Percentiles rank a stretch among this genome's conserved stretches.
phyloP scores from a whole-genome alignment of 352 stramenopile species.

The Phytopythium vexans region DNA sequence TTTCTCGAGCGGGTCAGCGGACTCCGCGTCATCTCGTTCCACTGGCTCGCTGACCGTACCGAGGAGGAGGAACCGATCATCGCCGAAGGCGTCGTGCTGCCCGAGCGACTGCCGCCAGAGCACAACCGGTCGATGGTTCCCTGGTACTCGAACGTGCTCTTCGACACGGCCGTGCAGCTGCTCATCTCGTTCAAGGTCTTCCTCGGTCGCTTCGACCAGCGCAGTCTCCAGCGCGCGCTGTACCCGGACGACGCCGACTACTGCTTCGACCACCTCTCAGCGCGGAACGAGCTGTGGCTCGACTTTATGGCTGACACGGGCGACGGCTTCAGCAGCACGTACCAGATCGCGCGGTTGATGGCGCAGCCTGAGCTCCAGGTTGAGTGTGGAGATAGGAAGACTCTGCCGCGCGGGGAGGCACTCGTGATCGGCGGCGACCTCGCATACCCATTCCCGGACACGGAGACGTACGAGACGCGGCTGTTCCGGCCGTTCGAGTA shows the following conservation, averaged over 20 bases:
- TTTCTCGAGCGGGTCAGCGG: slow-evolving; percentile 78
- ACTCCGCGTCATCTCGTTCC: slow-evolving; percentile 77
- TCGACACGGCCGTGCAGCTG: slow-evolving; percentile 90
- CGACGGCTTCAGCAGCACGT: slow-evolving; percentile 93
- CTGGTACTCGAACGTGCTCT: slow-evolving; percentile 94
- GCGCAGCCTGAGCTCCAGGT: slow-evolving; percentile 87
- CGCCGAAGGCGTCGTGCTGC: slow-evolving; percentile 35
- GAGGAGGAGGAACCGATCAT: slow-evolving; percentile 48
- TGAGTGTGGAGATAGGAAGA: slow-evolving; percentile 38
- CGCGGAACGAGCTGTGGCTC: slow-evolving; percentile 87
- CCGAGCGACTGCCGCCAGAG: slow-evolving; percentile 63
- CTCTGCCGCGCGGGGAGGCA: slow-evolving; percentile 82
- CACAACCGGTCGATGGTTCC: slow-evolving; percentile 90
- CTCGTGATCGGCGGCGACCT: slow-evolving; percentile 92
- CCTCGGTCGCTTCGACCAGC: slow-evolving; percentile 88
- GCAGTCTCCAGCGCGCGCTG: slow-evolving; percentile 87
- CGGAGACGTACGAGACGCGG: slow-evolving; percentile 87
- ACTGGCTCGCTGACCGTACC: slow-evolving; percentile 54
- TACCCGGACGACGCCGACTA: slow-evolving; percentile 73
- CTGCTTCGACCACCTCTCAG: slow-evolving; percentile 77
- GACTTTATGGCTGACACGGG: slow-evolving; percentile 94
- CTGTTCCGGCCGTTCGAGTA: slow-evolving; percentile 93
- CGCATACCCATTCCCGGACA: slow-evolving; percentile 88
- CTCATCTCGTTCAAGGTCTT: slow-evolving; percentile 93
- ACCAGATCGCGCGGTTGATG: slow-evolving; percentile 89